Conservation (phyloP, 148 eudicot genomes). For the Camellia lanceoleosa region DNA sequence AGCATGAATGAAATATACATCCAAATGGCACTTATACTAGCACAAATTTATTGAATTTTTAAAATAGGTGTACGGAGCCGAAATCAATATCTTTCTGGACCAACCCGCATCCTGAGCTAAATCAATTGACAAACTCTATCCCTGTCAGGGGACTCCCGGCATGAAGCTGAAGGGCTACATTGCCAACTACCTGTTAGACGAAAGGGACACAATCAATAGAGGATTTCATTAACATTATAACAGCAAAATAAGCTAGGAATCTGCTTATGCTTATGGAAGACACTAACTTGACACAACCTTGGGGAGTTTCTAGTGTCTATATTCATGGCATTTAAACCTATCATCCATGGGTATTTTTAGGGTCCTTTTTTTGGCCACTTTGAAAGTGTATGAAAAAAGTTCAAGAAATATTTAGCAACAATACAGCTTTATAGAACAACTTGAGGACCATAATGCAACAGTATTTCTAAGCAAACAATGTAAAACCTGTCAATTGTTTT, state of each 20-base stretch:
- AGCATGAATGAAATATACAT: no score
- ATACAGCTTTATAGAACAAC: neutral
- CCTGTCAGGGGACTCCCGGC: constrained; percentile 52
- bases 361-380: neutral
- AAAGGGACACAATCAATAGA: constrained; percentile 7
- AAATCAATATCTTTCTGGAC: neutral
- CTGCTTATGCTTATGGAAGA: neutral
- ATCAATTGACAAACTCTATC: constrained; percentile 76
- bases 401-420: neutral
- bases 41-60: neutral
- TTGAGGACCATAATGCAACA: neutral
- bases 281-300: no score
- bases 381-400: neutral
- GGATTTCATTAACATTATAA: neutral
- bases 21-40: neutral
- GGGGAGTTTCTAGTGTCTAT: no score
- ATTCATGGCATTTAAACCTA: no score
- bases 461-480: neutral
- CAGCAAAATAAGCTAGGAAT: neutral
- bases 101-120: constrained; percentile 3
- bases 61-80: neutral
- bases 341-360: no score
- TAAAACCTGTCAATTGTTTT: neutral
- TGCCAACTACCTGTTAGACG: constrained; percentile 72
- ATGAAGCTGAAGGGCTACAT: constrained; percentile 15